A percentile compares a stretch with the other conserved stretches of the same genome.
Conservation (phyloP, 2,329 filamentous ascomycete species). For the Neopestalotiopsis sp. region DNA sequence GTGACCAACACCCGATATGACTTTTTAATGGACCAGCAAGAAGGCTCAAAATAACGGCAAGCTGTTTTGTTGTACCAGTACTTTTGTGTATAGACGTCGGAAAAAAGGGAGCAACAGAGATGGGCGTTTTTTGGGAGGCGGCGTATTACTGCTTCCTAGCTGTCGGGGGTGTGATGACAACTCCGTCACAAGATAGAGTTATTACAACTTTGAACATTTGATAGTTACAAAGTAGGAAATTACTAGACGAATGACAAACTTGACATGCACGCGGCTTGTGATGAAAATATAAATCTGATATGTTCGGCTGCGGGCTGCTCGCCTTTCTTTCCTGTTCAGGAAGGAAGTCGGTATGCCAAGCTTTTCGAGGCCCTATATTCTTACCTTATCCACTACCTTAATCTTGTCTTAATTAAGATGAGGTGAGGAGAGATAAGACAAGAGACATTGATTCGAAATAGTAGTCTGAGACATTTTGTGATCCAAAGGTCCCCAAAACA, state of each 20-base stretch:
- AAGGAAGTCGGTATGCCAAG: background rate
- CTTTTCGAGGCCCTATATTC: background rate
- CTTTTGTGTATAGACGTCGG: slow-evolving; percentile 16
- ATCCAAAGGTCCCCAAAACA: background rate
- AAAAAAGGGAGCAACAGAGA: slow-evolving; percentile 8
- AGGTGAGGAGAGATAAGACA: background rate
- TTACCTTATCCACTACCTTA: background rate
- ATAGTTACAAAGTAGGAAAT: background rate
- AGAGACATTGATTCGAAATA: background rate
- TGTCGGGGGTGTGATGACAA: background rate
- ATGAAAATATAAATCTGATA: background rate
- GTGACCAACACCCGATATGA: background rate
- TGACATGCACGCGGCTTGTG: background rate
- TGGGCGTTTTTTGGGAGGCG: slow-evolving; percentile 6
- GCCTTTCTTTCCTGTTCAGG: background rate
- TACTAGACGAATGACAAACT: background rate
- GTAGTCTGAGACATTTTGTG: no score
- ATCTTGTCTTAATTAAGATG: background rate
- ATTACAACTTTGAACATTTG: background rate
- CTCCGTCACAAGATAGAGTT: background rate
- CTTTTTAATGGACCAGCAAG: background rate
- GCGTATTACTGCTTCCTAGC: background rate
- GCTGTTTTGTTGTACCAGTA: slow-evolving; percentile 4
- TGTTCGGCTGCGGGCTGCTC: background rate
- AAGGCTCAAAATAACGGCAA: background rate